phyloP scores from a whole-genome alignment of 257 asterid genomes.

The Eucommia ulmoides region DNA sequence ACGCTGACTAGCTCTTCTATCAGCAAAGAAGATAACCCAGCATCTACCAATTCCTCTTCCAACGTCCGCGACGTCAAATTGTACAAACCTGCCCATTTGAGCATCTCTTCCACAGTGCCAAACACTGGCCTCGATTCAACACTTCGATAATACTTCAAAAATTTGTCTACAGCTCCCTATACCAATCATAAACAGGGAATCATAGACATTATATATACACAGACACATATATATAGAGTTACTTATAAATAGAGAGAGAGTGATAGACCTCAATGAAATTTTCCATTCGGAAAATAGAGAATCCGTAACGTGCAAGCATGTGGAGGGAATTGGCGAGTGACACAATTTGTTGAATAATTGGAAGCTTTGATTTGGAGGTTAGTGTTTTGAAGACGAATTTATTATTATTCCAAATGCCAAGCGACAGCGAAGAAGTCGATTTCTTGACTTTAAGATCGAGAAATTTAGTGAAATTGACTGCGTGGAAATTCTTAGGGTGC shows the following conservation, averaged over 20 bases:
- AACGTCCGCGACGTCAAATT: conserved; percentile 48
- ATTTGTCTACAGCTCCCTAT: conserved; percentile 22
- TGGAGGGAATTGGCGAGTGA: conserved; percentile 47
- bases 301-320: conserved; percentile 55
- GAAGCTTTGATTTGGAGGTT: conserved; percentile 29
- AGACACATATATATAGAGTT: neutral
- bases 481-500: conserved; percentile 86
- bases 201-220: neutral
- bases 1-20: conserved; percentile 84
- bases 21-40: conserved; percentile 47
- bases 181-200: neutral
- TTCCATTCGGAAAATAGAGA: conserved; percentile 63
- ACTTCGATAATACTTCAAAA: conserved; percentile 58
- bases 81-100: conserved; percentile 82
- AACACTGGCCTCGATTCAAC: conserved; percentile 71
- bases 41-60: conserved; percentile 45
- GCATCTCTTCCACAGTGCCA: conserved; percentile 75
- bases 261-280: conserved; percentile 52
- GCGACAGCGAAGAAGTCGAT: conserved; percentile 29
- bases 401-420: conserved; percentile 81
- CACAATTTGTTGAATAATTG: conserved; percentile 36
- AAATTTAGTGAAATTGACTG: conserved; percentile 34
- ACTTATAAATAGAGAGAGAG: conserved; percentile 3
- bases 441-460: conserved; percentile 32
- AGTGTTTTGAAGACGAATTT: conserved; percentile 59